A percentile compares a stretch with the other conserved stretches of the same genome.
Conservation (phyloP, 805 yeast species). For the Sporopachydermia lactativora region DNA sequence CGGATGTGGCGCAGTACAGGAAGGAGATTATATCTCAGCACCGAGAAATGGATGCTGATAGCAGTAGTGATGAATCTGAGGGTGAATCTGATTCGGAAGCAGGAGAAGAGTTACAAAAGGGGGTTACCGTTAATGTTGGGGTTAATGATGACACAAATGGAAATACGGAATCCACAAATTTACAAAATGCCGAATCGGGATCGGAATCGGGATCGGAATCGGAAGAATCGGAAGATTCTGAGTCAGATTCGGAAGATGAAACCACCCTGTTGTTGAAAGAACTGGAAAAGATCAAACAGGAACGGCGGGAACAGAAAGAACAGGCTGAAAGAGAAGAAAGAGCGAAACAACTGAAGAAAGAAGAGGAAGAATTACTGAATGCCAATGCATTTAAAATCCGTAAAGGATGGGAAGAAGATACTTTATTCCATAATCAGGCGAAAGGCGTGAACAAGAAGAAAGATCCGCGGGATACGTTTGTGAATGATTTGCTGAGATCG, state of each 20-base stretch:
- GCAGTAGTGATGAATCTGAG: not conserved
- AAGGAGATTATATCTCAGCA: not conserved
- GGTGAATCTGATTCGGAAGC: not conserved
- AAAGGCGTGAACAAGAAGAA: conserved; percentile 11
- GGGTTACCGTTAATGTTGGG: not conserved
- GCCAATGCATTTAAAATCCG: conserved; percentile 12
- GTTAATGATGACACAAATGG: conserved; percentile 1
- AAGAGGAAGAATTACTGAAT: conserved; percentile 13
- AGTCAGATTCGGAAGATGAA: conserved; percentile 20
- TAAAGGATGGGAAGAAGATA: conserved; percentile 21
- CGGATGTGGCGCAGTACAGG: not conserved
- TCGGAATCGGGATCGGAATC: conserved; percentile 6
- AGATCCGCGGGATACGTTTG: conserved; percentile 13
- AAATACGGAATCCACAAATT: not conserved
- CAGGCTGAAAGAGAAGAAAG: conserved; percentile 11
- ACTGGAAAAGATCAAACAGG: conserved; percentile 20
- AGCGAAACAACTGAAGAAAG: conserved; percentile 9
- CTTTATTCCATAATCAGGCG: conserved; percentile 21
- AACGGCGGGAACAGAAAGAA: conserved; percentile 16
- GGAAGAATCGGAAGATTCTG: conserved; percentile 12
- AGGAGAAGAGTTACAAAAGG: no score
- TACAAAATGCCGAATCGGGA: conserved; percentile 6
- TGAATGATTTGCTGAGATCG: conserved; percentile 23
- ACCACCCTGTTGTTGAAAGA: conserved; percentile 18
- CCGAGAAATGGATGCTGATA: not conserved